phyloP scores from a whole-genome alignment of 2,329 filamentous ascomycete species.

The Xylariomycetidae sp. region DNA sequence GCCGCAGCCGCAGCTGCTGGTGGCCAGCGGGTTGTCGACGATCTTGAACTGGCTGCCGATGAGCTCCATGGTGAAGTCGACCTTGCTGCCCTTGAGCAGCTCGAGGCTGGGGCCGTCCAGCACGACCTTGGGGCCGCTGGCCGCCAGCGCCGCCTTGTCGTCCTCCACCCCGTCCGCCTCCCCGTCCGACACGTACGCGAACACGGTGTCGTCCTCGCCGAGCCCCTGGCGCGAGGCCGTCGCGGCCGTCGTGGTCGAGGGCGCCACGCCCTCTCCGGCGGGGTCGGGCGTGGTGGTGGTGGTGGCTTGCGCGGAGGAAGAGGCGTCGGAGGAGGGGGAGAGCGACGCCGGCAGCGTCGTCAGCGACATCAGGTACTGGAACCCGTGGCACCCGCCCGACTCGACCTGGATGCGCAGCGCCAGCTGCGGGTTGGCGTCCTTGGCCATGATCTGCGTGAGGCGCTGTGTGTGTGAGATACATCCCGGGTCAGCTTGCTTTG shows the following conservation, averaged over 20 bases:
- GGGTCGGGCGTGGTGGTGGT: neutral
- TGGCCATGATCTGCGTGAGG: constrained; percentile 68
- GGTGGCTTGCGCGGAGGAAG: constrained; percentile 3
- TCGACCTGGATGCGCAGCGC: constrained; percentile 90
- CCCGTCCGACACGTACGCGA: constrained; percentile 58
- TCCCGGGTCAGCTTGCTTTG: too few relatives aligned
- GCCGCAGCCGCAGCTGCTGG: constrained; percentile 93
- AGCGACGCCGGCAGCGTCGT: constrained; percentile 49
- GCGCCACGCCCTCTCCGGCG: constrained; percentile 15
- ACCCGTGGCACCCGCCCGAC: constrained; percentile 92
- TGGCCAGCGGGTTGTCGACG: constrained; percentile 83
- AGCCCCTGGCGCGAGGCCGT: constrained; percentile 13
- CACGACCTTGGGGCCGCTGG: constrained; percentile 63
- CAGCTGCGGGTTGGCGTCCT: constrained; percentile 68
- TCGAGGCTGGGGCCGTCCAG: constrained; percentile 85
- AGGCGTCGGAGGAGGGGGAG: constrained; percentile 9
- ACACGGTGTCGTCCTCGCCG: constrained; percentile 79
- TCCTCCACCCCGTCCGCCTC: constrained; percentile 17
- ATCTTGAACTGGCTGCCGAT: constrained; percentile 88
- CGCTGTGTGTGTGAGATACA: constrained; percentile 52
- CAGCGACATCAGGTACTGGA: constrained; percentile 93
- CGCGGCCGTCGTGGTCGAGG: constrained; percentile 24
- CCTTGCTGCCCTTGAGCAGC: constrained; percentile 83
- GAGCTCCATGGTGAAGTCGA: constrained; percentile 94
- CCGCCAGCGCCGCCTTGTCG: neutral